Evolutionary conservation across 768 basidiomycete species (phyloP).

Genomic region (Auriculariales sp.): DNA sequence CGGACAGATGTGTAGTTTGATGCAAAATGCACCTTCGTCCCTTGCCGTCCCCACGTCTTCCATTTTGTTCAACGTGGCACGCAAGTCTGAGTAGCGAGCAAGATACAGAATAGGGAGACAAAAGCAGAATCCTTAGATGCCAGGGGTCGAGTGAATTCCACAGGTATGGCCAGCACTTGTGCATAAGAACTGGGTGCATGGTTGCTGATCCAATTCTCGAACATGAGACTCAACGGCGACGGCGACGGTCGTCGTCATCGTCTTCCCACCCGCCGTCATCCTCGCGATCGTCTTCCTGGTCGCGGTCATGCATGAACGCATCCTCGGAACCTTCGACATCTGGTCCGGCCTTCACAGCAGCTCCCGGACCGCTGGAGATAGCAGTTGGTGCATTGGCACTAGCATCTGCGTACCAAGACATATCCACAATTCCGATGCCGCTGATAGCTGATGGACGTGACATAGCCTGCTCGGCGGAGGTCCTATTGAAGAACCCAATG

Average conservation of each 20-base stretch:
- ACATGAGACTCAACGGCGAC: background rate
- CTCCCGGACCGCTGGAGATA: too few species aligned
- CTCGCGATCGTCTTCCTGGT: background rate
- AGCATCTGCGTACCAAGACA: background rate
- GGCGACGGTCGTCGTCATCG: background rate
- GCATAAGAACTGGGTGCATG: too few species aligned
- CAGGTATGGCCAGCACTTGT: too few species aligned
- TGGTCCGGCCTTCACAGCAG: background rate
- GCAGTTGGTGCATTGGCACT: background rate
- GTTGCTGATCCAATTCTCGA: too few species aligned
- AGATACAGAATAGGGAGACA: background rate
- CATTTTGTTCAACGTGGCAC: background rate
- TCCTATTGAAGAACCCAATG: constrained; percentile 56
- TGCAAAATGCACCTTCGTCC: background rate
- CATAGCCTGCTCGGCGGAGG: constrained; percentile 39
- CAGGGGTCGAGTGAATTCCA: too few species aligned
- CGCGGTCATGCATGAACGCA: background rate
- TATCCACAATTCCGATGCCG: background rate
- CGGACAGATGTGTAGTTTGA: background rate
- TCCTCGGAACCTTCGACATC: background rate
- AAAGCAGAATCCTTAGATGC: too few species aligned
- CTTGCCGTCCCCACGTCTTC: background rate
- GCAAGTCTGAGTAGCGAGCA: background rate
- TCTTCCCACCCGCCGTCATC: background rate
- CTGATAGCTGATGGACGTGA: background rate